Percentiles rank a stretch among this genome's conserved stretches.
These are phyloP conservation scores for Coelastrella sp. DNA, from an alignment of 139 green algal species.

Conservation along the genomic window DNA sequence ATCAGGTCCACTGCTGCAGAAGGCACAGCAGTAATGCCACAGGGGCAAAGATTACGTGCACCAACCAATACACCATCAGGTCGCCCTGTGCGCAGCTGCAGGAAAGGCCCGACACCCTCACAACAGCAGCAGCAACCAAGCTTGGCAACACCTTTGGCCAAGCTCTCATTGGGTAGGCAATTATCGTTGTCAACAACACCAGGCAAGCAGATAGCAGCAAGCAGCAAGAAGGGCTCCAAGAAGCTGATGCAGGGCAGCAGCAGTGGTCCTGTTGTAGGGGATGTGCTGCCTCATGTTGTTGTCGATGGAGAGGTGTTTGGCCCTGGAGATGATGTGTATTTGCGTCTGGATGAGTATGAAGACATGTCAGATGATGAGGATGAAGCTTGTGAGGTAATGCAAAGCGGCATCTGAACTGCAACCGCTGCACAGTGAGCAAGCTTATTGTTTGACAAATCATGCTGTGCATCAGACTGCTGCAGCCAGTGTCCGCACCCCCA, in stretches of 20 bases:
- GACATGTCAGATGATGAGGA: slow-evolving; percentile 22
- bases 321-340: slow-evolving; percentile 42
- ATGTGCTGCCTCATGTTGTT: background rate
- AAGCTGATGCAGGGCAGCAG: slow-evolving; percentile 10
- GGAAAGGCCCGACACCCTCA: slow-evolving; percentile 11
- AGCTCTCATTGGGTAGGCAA: background rate
- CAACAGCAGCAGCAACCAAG: slow-evolving; percentile 14
- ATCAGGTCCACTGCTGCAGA: too few relatives aligned
- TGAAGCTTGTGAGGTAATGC: slow-evolving; percentile 47
- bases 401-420: too few relatives aligned
- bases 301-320: slow-evolving; percentile 17
- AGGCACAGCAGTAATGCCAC: too few relatives aligned
- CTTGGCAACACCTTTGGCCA: slow-evolving; percentile 25
- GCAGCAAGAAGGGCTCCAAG: background rate
- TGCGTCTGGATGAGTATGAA: slow-evolving; percentile 34
- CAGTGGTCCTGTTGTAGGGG: background rate
- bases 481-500: too few relatives aligned
- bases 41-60: too few relatives aligned
- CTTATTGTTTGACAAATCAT: too few relatives aligned
- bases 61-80: slow-evolving; percentile 1
- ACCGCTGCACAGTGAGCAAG: too few relatives aligned
- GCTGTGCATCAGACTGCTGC: too few relatives aligned
- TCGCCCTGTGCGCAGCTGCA: slow-evolving; percentile 32
- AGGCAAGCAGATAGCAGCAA: background rate
- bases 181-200: background rate